phyloP scores from a whole-genome alignment of 2,329 filamentous ascomycete species.

The Elsinoe arachidis region DNA sequence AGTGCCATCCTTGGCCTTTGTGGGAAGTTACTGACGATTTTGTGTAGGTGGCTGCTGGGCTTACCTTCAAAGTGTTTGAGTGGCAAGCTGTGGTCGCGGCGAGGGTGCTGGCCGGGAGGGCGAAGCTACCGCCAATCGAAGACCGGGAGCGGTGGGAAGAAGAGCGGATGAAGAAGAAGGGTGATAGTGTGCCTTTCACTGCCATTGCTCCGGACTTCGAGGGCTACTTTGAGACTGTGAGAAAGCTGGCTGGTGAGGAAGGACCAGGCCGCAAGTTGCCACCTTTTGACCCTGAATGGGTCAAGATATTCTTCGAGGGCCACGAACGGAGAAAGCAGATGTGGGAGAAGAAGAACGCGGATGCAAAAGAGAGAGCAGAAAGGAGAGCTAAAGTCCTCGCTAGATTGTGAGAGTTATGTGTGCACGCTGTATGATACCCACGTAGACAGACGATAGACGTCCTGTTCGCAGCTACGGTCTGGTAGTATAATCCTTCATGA shows the following conservation, averaged over 20 bases:
- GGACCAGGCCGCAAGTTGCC: slow-evolving; percentile 37
- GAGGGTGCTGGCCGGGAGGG: slow-evolving; percentile 48
- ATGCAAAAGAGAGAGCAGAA: not conserved
- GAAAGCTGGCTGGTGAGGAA: slow-evolving; percentile 41
- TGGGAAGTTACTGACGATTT: not conserved
- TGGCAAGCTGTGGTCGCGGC: slow-evolving; percentile 58
- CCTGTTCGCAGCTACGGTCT: not conserved
- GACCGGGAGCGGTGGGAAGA: slow-evolving; percentile 51
- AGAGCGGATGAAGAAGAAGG: slow-evolving; percentile 44
- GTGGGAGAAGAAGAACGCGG: slow-evolving; percentile 16
- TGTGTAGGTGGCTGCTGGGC: slow-evolving; percentile 35
- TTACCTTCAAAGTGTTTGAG: slow-evolving; percentile 62
- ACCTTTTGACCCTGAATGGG: slow-evolving; percentile 14
- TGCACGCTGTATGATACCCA: not conserved
- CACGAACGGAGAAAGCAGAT: slow-evolving; percentile 14
- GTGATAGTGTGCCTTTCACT: slow-evolving; percentile 50
- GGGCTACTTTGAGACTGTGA: slow-evolving; percentile 53
- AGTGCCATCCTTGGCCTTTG: slow-evolving; percentile 15
- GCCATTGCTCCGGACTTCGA: slow-evolving; percentile 55
- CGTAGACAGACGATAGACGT: not conserved
- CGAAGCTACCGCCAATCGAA: slow-evolving; percentile 39
- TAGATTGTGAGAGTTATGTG: not conserved
- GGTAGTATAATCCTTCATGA: no score
- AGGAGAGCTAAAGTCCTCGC: not conserved
- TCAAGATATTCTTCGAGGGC: slow-evolving; percentile 12